phyloP scores from a whole-genome alignment of 371 early-diverging fungal species.

The Mortierella sp. region DNA sequence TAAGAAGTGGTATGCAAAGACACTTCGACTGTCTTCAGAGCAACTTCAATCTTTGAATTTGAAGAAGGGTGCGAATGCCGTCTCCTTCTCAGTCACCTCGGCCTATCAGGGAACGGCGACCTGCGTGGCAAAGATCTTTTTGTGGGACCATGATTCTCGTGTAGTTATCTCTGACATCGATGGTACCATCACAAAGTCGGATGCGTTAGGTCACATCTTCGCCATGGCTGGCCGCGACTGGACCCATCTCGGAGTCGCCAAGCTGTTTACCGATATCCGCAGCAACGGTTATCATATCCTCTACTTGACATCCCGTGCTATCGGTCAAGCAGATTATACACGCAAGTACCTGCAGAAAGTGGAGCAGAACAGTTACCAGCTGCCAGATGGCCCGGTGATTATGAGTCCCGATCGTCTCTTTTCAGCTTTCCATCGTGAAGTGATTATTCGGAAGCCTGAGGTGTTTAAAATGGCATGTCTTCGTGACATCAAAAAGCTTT shows the following conservation, averaged over 20 bases:
- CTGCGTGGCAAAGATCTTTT: slow-evolving; percentile 91
- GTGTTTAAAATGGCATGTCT: slow-evolving; percentile 99
- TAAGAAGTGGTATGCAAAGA: slow-evolving; percentile 81
- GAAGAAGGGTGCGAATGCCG: slow-evolving; percentile 91
- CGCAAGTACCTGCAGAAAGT: slow-evolving; percentile 94
- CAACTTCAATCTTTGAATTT: slow-evolving; percentile 87
- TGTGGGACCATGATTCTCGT: slow-evolving; percentile 90
- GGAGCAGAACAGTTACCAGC: slow-evolving; percentile 88
- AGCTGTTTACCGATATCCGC: slow-evolving; percentile 94
- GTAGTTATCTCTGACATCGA: slow-evolving; percentile 99
- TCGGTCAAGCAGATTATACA: slow-evolving; percentile 95
- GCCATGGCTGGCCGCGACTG: slow-evolving; percentile 99
- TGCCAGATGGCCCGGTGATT: slow-evolving; percentile 98
- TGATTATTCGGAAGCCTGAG: slow-evolving; percentile 96
- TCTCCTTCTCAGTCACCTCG: slow-evolving; percentile 91
- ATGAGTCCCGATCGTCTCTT: slow-evolving; percentile 99
- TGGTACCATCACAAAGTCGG: slow-evolving; percentile 99
- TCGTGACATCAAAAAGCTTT: slow-evolving; percentile 90
- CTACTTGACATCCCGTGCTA: slow-evolving; percentile 97
- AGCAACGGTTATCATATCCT: slow-evolving; percentile 98
- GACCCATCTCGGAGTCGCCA: slow-evolving; percentile 98
- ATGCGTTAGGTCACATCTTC: slow-evolving; percentile 98
- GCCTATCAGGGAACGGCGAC: slow-evolving; percentile 82
- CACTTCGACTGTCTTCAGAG: slow-evolving; percentile 88
- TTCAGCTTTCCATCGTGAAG: slow-evolving; percentile 95